phyloP scores from a whole-genome alignment of 768 basidiomycete genomes.

The Psilocybe cyanescens region DNA sequence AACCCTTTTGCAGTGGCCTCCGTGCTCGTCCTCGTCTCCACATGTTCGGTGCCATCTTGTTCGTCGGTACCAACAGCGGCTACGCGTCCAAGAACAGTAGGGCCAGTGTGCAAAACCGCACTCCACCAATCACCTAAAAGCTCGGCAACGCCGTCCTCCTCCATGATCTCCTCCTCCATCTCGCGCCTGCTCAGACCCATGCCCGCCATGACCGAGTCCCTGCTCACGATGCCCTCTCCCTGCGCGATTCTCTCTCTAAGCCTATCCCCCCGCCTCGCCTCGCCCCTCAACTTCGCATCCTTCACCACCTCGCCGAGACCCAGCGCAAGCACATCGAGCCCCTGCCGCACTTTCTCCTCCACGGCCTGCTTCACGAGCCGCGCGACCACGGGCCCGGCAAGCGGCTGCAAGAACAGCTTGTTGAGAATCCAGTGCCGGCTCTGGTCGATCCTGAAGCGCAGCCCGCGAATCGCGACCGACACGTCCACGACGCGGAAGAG shows the following conservation, averaged over 20 bases:
- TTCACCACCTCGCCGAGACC: constrained; percentile 27
- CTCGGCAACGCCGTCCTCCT: constrained; percentile 16
- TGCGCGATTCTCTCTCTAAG: neutral
- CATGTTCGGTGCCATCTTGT: constrained; percentile 13
- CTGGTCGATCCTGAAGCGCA: constrained; percentile 33
- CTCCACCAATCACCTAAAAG: constrained; percentile 31
- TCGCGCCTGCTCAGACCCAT: neutral
- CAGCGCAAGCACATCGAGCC: constrained; percentile 30
- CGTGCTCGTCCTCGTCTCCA: constrained; percentile 19
- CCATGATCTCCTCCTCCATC: constrained; percentile 5
- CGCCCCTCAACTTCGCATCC: constrained; percentile 25
- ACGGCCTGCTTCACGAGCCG: constrained; percentile 27
- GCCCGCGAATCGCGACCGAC: constrained; percentile 28
- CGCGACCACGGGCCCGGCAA: constrained; percentile 35
- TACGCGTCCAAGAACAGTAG: constrained; percentile 24
- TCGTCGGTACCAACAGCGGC: constrained; percentile 4
- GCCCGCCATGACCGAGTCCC: neutral
- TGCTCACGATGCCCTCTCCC: constrained; percentile 1
- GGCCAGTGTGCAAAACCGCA: constrained; percentile 28
- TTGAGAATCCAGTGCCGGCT: constrained; percentile 45
- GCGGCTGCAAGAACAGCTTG: constrained; percentile 37
- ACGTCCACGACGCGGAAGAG: constrained; percentile 37
- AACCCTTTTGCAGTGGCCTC: constrained; percentile 33
- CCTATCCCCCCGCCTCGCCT: constrained; percentile 8
- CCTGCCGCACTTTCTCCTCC: constrained; percentile 30